These are phyloP conservation scores for Castanea mollissima DNA, from an alignment of 306 rosid genomes.

Conservation along the genomic window DNA sequence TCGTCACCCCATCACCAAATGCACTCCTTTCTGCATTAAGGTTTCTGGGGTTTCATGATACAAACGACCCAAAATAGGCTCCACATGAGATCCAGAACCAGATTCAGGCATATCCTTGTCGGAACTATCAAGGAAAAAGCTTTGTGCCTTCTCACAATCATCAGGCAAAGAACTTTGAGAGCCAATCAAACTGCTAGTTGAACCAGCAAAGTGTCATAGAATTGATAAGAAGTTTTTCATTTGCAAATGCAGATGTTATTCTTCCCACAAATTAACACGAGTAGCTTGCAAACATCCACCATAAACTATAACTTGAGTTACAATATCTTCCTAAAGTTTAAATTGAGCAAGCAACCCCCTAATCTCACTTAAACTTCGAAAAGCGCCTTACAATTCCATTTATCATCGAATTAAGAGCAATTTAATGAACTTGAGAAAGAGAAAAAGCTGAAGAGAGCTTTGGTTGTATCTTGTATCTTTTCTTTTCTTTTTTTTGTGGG, in stretches of 20 bases:
- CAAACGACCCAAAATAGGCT: slow-evolving; percentile 30
- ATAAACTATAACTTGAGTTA: too few species aligned
- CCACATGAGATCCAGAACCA: slow-evolving; percentile 25
- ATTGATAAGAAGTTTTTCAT: slow-evolving; percentile 6
- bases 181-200: slow-evolving; percentile 31
- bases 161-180: slow-evolving; percentile 29
- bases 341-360: too few species aligned
- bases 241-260: background rate
- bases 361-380: too few species aligned
- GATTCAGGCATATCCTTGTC: slow-evolving; percentile 29
- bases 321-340: too few species aligned
- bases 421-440: too few species aligned
- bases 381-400: too few species aligned
- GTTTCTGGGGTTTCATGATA: slow-evolving; percentile 25
- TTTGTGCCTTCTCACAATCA: slow-evolving; percentile 23
- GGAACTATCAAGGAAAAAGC: slow-evolving; percentile 2
- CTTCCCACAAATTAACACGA: background rate
- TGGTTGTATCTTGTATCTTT: too few species aligned
- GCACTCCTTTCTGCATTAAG: slow-evolving; percentile 31
- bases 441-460: too few species aligned
- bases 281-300: too few species aligned
- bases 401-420: too few species aligned
- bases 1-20: slow-evolving; percentile 17
- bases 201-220: slow-evolving; percentile 17
- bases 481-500: background rate